Percentiles rank a stretch among this genome's conserved stretches.
phyloP scores from a whole-genome alignment of 306 rosid genomes.

The Potentilla sterilis region DNA sequence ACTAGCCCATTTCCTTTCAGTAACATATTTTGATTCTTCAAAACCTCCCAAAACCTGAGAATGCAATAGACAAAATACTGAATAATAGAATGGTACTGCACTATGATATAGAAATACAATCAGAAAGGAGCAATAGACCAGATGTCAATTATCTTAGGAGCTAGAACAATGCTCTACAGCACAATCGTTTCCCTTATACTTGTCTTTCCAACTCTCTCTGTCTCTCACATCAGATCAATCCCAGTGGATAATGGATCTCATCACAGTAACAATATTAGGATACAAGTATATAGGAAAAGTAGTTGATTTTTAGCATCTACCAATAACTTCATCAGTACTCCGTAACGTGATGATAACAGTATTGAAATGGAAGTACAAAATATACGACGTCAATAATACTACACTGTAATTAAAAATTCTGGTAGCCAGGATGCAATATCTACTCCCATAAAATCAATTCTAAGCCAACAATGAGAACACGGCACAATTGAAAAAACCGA shows the following conservation, averaged over 20 bases:
- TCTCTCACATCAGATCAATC: background rate
- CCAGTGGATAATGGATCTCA: background rate
- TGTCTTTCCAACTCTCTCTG: background rate
- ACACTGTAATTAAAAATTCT: background rate
- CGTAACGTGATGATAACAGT: background rate
- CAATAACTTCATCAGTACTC: background rate
- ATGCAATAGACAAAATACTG: background rate
- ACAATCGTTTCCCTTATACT: background rate
- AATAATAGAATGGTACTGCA: background rate
- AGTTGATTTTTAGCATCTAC: background rate
- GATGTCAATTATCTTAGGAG: background rate
- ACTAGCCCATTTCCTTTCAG: conserved; percentile 86
- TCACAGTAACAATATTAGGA: background rate
- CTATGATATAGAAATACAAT: conserved; percentile 6
- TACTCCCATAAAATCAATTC: background rate
- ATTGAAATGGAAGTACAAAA: background rate
- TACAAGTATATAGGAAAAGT: background rate
- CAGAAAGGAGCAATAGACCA: background rate
- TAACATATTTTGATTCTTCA: conserved; percentile 66
- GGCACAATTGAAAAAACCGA: conserved; percentile 18
- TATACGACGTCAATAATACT: background rate
- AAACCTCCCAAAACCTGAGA: conserved; percentile 86
- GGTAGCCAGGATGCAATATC: background rate
- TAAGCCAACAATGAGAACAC: background rate
- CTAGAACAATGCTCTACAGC: background rate